Evolutionary conservation across 2,329 filamentous ascomycete species (phyloP).

Genomic region (Aureobasidium sp.): DNA sequence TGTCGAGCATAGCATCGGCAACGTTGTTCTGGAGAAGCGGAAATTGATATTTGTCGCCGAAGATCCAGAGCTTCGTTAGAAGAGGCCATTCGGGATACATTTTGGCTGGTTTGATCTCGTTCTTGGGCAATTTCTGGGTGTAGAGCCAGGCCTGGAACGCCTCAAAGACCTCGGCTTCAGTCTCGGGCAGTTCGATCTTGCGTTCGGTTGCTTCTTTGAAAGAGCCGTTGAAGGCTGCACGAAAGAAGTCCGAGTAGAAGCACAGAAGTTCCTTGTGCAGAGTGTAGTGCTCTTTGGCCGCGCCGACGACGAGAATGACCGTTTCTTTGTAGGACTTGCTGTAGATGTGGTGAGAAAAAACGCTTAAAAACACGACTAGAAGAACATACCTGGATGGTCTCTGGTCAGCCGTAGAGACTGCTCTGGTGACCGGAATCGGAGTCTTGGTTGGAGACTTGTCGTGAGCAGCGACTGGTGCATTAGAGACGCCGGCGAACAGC

Average conservation of each 20-base stretch:
- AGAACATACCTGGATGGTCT: not conserved
- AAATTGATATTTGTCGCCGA: constrained; percentile 17
- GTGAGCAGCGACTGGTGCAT: no score
- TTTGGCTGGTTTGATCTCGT: no score
- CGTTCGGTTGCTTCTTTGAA: constrained; percentile 13
- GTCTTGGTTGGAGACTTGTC: not conserved
- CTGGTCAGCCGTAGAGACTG: not conserved
- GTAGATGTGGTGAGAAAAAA: no score
- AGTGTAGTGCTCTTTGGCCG: not conserved
- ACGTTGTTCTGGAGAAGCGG: constrained; percentile 16
- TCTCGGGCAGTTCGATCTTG: constrained; percentile 16
- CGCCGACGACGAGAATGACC: not conserved
- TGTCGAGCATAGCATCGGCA: not conserved
- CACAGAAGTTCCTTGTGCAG: constrained; percentile 20
- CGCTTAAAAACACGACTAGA: no score
- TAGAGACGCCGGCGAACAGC: not conserved
- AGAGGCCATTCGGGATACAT: not conserved
- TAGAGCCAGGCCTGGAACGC: constrained; percentile 18
- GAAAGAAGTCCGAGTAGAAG: constrained; percentile 19
- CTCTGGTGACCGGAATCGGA: not conserved
- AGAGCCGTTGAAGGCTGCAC: constrained; percentile 17
- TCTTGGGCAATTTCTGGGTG: not conserved
- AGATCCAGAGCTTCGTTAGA: constrained; percentile 11
- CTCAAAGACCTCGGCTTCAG: constrained; percentile 15
- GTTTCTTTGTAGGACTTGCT: not conserved